Evolutionary conservation across 2,329 filamentous ascomycete species (phyloP).

Genomic region (Aspergillus chevalieri): DNA sequence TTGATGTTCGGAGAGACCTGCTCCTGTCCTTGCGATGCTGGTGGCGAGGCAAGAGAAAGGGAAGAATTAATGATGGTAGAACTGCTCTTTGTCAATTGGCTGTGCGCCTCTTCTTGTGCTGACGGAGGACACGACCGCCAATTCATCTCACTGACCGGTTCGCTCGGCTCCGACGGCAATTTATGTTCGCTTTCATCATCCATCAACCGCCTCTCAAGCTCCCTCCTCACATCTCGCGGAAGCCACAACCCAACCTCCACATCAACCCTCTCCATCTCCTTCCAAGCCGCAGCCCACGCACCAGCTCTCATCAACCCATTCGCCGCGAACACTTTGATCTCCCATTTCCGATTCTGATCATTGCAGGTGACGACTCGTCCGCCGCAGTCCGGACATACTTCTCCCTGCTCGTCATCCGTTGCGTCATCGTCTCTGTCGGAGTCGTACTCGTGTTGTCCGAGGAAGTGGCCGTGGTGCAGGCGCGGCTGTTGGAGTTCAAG

Average conservation of each 20-base stretch:
- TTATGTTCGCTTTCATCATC: constrained; percentile 34
- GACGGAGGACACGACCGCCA: constrained; percentile 1
- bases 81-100: neutral
- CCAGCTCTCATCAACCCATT: constrained; percentile 90
- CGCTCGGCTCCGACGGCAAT: constrained; percentile 5
- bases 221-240: constrained; percentile 46
- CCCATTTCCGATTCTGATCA: constrained; percentile 49
- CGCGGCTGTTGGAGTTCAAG: constrained; percentile 52
- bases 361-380: constrained; percentile 41
- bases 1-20: neutral
- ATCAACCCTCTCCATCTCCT: constrained; percentile 97
- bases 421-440: constrained; percentile 23
- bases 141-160: constrained; percentile 10
- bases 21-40: constrained; percentile 4
- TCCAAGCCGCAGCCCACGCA: constrained; percentile 91
- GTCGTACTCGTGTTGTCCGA: constrained; percentile 30
- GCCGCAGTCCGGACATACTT: constrained; percentile 48
- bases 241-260: constrained; percentile 77
- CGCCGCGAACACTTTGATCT: constrained; percentile 82
- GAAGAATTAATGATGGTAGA: neutral
- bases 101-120: neutral
- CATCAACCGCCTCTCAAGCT: constrained; percentile 41
- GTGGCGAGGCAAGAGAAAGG: neutral
- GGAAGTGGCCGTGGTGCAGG: constrained; percentile 55
- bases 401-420: constrained; percentile 32